Percentiles rank a stretch among this genome's conserved stretches.
Evolutionary conservation across 2,329 filamentous ascomycete genomes (phyloP).

Genomic region (Cordyceps militaris): DNA sequence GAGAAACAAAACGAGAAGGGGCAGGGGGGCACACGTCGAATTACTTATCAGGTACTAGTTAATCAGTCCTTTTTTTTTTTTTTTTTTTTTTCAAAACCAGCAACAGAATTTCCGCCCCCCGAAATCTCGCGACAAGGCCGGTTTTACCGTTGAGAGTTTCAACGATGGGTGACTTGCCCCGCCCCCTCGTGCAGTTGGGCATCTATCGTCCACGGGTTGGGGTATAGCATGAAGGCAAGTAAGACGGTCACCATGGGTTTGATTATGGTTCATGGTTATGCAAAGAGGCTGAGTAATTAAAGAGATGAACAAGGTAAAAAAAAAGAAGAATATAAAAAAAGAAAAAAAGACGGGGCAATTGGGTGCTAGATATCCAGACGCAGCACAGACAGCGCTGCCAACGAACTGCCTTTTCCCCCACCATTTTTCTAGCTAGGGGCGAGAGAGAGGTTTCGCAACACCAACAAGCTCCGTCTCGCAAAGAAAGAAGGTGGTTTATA

Average conservation of each 20-base stretch:
- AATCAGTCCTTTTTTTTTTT: too few species aligned
- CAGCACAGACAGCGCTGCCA: too few species aligned
- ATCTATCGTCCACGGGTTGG: not conserved
- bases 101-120: not conserved
- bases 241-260: not conserved
- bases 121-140: constrained; percentile 1
- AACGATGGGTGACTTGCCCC: not conserved
- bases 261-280: not conserved
- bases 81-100: too few species aligned
- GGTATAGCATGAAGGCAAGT: not conserved
- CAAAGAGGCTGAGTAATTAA: not conserved
- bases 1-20: not conserved
- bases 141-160: constrained; percentile 1
- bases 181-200: not conserved
- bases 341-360: not conserved
- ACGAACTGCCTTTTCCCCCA: too few species aligned
- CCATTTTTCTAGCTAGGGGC: too few species aligned
- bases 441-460: too few species aligned
- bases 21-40: too few species aligned
- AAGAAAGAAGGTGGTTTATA: too few species aligned
- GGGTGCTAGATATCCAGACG: too few species aligned
- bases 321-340: not conserved
- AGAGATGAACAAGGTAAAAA: not conserved
- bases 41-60: too few species aligned
- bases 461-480: too few species aligned